phyloP scores from a whole-genome alignment of 1,284 basidiomycete genomes.

The Anthracocystis panici-leucophaei region DNA sequence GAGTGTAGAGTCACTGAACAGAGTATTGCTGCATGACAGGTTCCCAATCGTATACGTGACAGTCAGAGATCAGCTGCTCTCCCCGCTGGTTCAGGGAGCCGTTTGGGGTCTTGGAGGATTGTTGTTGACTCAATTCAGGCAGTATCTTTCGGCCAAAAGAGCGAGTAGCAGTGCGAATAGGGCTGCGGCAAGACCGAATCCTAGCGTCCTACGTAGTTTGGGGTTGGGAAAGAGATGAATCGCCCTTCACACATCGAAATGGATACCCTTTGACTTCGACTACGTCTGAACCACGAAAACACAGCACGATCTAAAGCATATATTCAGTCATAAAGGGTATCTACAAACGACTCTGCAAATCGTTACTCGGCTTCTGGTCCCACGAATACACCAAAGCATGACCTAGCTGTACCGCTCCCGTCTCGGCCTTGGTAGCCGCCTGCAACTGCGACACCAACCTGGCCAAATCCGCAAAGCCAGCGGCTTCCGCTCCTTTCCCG shows the following conservation, averaged over 20 bases:
- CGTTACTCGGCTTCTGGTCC: slow-evolving; percentile 3
- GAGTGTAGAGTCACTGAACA: not conserved
- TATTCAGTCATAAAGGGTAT: not conserved
- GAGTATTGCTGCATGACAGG: slow-evolving; percentile 29
- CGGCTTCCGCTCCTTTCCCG: slow-evolving; percentile 10
- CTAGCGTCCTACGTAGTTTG: slow-evolving; percentile 20
- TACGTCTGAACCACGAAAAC: no score
- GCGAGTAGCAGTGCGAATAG: not conserved
- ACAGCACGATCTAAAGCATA: not conserved
- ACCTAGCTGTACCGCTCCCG: slow-evolving; percentile 25
- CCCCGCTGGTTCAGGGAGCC: slow-evolving; percentile 60
- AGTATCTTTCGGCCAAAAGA: slow-evolving; percentile 23
- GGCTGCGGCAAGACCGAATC: not conserved
- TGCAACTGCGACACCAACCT: slow-evolving; percentile 32
- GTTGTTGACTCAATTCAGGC: slow-evolving; percentile 40
- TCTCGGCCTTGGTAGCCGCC: slow-evolving; percentile 9
- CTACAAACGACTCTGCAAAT: slow-evolving; percentile 25
- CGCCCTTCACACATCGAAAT: not conserved
- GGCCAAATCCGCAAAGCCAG: slow-evolving; percentile 35
- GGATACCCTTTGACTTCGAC: not conserved
- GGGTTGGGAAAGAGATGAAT: slow-evolving; percentile 27
- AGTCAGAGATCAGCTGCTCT: slow-evolving; percentile 60
- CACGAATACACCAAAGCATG: slow-evolving; percentile 42
- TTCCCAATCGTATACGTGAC: slow-evolving; percentile 60
- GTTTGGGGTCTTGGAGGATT: slow-evolving; percentile 58